Conservation (phyloP, 2,329 filamentous ascomycete species). For the Laburnicola sp. region DNA sequence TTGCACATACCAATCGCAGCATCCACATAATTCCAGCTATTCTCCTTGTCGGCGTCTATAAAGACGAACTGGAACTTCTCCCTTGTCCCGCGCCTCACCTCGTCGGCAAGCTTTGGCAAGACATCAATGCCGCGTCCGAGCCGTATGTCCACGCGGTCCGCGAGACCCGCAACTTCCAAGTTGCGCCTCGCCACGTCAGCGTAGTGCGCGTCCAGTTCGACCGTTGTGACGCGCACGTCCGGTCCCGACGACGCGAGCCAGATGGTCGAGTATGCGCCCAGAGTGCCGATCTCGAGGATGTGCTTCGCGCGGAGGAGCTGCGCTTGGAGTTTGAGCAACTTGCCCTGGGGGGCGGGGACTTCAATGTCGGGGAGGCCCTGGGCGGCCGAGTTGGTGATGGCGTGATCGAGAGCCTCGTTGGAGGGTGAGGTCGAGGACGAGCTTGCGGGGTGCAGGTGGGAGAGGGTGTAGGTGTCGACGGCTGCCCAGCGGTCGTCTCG, state of each 20-base stretch:
- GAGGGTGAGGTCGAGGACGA: constrained; percentile 26
- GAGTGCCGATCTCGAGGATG: constrained; percentile 58
- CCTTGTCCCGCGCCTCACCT: constrained; percentile 46
- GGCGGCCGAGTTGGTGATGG: constrained; percentile 22
- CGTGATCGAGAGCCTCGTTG: constrained; percentile 29
- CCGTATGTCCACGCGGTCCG: constrained; percentile 50
- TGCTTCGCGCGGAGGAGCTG: constrained; percentile 32
- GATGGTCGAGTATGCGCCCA: constrained; percentile 59
- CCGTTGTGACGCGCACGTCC: constrained; percentile 51
- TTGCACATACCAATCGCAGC: constrained; percentile 48
- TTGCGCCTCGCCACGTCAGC: constrained; percentile 54
- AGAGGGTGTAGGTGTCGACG: constrained; percentile 44
- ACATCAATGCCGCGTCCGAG: constrained; percentile 52
- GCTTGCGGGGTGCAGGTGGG: constrained; percentile 42
- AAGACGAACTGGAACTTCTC: constrained; percentile 56
- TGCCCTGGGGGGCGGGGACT: constrained; percentile 40
- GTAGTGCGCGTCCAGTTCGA: constrained; percentile 55
- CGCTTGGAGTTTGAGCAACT: constrained; percentile 40
- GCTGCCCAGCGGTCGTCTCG: constrained; percentile 44
- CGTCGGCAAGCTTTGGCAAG: constrained; percentile 45
- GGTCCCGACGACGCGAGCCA: constrained; percentile 53
- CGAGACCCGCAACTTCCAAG: constrained; percentile 46
- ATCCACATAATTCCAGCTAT: constrained; percentile 56
- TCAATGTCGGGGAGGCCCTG: constrained; percentile 41
- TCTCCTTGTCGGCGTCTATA: constrained; percentile 57